phyloP scores from a whole-genome alignment of 371 early-diverging fungal genomes.

The Mucor mucedo region DNA sequence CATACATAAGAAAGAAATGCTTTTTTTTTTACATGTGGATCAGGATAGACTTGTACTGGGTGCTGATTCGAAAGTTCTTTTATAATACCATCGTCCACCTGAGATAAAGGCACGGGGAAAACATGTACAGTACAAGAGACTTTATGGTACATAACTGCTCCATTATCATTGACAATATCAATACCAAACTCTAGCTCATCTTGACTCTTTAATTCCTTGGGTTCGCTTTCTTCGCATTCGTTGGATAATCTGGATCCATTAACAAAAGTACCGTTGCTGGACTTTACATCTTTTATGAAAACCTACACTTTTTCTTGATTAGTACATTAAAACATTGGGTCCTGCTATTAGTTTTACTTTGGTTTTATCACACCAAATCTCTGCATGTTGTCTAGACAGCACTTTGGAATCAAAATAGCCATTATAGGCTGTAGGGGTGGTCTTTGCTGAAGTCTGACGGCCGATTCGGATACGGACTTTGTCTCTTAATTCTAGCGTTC shows the following conservation, averaged over 20 bases:
- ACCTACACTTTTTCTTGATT: constrained; percentile 42
- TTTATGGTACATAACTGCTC: constrained; percentile 71
- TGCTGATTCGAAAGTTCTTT: constrained; percentile 24
- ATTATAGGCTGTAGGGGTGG: constrained; percentile 68
- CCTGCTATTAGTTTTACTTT: constrained; percentile 52
- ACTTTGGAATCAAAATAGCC: constrained; percentile 92
- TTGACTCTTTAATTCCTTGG: constrained; percentile 63
- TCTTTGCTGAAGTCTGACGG: constrained; percentile 72
- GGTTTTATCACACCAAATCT: constrained; percentile 74
- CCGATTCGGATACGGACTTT: constrained; percentile 70
- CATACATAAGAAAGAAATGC: neutral
- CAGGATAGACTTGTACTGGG: constrained; percentile 14
- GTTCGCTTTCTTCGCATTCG: constrained; percentile 70
- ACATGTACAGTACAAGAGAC: constrained; percentile 67
- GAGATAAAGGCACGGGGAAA: constrained; percentile 40
- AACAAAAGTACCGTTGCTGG: constrained; percentile 89
- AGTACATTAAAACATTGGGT: neutral
- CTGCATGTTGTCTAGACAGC: constrained; percentile 82
- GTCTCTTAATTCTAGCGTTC: constrained; percentile 67
- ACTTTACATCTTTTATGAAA: constrained; percentile 79
- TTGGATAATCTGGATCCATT: constrained; percentile 76
- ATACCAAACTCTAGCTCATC: constrained; percentile 88
- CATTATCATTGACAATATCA: constrained; percentile 77
- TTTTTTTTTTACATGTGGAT: constrained; percentile 6
- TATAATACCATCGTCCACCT: constrained; percentile 39